Conservation (phyloP, 306 rosid species). For the Sesbania bispinosa region DNA sequence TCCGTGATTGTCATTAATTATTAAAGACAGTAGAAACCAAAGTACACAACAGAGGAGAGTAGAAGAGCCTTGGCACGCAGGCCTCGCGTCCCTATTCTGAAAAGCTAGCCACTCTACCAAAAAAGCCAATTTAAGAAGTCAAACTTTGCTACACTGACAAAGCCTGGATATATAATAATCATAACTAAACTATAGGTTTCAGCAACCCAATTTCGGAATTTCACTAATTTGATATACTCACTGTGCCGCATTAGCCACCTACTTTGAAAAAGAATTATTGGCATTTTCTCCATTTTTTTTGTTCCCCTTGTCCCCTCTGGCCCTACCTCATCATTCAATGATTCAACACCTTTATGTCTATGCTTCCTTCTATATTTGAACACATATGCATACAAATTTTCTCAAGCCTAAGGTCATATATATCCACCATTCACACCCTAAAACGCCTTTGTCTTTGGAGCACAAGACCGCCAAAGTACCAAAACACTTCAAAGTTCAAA, state of each 20-base stretch:
- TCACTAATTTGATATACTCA: conserved; percentile 2
- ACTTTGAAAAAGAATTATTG: conserved; percentile 34
- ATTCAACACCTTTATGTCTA: conserved; percentile 16
- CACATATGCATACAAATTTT: neutral
- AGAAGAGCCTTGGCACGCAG: neutral
- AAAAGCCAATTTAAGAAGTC: conserved; percentile 30
- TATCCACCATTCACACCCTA: conserved; percentile 16
- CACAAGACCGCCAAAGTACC: conserved; percentile 18
- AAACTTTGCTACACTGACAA: conserved; percentile 21
- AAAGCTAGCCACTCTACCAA: conserved; percentile 10
- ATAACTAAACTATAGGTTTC: neutral
- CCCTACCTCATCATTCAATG: conserved; percentile 20
- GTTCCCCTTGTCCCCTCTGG: conserved; percentile 28
- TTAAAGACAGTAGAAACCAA: too few species aligned
- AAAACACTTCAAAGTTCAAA: conserved; percentile 17
- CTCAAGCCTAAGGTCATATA: conserved; percentile 14
- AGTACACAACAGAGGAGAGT: neutral
- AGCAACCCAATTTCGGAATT: conserved; percentile 1
- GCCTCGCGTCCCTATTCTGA: neutral
- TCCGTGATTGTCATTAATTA: too few species aligned
- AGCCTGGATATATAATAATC: neutral
- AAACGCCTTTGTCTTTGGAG: conserved; percentile 14
- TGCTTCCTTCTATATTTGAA: neutral
- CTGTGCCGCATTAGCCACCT: conserved; percentile 28
- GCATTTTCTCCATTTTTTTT: conserved; percentile 16